Evolutionary conservation across 129 eudicot genomes (phyloP).

Genomic region (Chrysanthemum seticuspe): DNA sequence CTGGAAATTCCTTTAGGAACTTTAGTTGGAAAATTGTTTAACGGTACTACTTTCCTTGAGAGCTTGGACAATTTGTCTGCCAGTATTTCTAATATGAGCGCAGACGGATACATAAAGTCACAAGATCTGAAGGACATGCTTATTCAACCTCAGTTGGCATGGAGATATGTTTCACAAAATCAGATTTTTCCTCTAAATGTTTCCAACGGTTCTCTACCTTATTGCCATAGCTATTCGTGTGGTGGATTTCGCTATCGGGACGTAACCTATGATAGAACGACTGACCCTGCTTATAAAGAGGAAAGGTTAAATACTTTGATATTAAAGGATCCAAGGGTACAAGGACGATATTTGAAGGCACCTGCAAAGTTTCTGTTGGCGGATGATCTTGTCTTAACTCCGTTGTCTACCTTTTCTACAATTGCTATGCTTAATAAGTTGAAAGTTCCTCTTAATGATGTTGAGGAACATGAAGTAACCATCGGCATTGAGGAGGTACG

Average conservation of each 20-base stretch:
- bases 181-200: neutral
- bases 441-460: constrained; percentile 1
- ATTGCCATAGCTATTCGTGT: neutral
- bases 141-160: neutral
- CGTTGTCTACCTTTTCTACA: neutral
- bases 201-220: neutral
- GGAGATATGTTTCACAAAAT: neutral
- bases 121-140: neutral
- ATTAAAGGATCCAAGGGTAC: neutral
- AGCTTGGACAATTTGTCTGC: neutral
- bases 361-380: constrained; percentile 23
- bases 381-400: constrained; percentile 23
- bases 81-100: neutral
- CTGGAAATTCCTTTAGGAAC: constrained; percentile 33
- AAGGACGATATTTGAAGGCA: neutral
- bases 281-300: neutral
- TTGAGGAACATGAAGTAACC: neutral
- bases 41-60: neutral
- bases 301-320: neutral
- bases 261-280: neutral
- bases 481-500: constrained; percentile 10
- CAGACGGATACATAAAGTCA: neutral
- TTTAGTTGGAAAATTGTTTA: constrained; percentile 23
- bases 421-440: neutral
- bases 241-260: neutral